Conservation (phyloP, 2,329 filamentous ascomycete species). For the Sporothrix sp. region DNA sequence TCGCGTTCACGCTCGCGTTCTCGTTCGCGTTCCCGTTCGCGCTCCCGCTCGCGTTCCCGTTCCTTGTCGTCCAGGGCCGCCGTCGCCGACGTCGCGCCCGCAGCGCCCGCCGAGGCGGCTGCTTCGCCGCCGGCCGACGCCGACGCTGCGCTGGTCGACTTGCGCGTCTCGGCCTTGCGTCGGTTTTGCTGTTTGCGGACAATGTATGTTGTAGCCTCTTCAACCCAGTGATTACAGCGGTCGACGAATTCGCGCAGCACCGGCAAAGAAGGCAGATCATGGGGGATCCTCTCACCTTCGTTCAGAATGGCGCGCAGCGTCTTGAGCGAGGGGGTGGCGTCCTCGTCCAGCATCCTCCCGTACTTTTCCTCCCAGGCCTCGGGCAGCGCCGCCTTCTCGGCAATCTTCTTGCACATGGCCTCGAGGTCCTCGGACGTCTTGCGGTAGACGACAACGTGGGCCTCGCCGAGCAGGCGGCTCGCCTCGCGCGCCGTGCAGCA, state of each 20-base stretch:
- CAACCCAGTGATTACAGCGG: constrained; percentile 94
- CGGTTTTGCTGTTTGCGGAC: constrained; percentile 96
- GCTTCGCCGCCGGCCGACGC: constrained; percentile 72
- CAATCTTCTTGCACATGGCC: constrained; percentile 60
- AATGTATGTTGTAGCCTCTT: constrained; percentile 92
- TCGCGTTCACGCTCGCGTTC: too few relatives aligned
- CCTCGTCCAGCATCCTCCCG: constrained; percentile 72
- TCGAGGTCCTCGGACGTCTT: constrained; percentile 63
- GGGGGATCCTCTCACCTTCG: constrained; percentile 94
- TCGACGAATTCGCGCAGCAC: constrained; percentile 85
- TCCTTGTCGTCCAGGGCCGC: not conserved
- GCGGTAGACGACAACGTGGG: constrained; percentile 69
- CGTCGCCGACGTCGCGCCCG: constrained; percentile 39
- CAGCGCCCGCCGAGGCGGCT: constrained; percentile 30
- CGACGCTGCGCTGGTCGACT: constrained; percentile 44
- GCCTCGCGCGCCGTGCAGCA: constrained; percentile 65
- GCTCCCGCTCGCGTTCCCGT: constrained; percentile 68
- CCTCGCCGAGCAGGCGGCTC: constrained; percentile 57
- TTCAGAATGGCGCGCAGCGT: constrained; percentile 70
- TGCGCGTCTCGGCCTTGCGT: constrained; percentile 82
- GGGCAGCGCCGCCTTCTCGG: constrained; percentile 76
- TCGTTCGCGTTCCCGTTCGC: too few relatives aligned
- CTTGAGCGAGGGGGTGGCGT: constrained; percentile 76
- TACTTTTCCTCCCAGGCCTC: constrained; percentile 89
- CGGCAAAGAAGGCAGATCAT: constrained; percentile 71